Conservation (phyloP, 805 yeast species). For the Metschnikowia reukaufii region DNA sequence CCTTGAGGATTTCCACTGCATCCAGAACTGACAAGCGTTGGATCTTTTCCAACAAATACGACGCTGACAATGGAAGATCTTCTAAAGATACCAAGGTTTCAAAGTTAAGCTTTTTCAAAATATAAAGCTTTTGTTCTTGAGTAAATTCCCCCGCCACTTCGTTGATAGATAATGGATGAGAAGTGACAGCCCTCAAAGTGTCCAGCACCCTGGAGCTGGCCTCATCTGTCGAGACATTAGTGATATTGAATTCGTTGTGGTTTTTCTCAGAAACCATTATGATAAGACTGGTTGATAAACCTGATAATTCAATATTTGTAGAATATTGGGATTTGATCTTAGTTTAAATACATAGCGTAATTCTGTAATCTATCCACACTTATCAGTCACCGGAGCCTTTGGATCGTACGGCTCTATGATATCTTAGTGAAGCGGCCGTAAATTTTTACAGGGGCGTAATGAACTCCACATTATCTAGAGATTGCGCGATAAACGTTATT, state of each 20-base stretch:
- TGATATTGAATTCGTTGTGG: background rate
- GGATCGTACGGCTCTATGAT: background rate
- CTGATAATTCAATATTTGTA: background rate
- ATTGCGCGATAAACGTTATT: constrained; percentile 1
- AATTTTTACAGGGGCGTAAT: too few relatives aligned
- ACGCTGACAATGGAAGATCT: constrained; percentile 32
- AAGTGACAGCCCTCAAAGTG: constrained; percentile 21
- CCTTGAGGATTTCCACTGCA: constrained; percentile 2
- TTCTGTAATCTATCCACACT: constrained; percentile 26
- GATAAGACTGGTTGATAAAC: background rate
- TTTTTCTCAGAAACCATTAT: background rate
- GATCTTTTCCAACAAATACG: constrained; percentile 15
- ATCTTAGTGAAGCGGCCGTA: too few relatives aligned
- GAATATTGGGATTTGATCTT: background rate
- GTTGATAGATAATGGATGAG: constrained; percentile 26
- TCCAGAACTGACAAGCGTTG: constrained; percentile 2
- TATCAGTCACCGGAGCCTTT: constrained; percentile 22
- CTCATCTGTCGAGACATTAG: constrained; percentile 1
- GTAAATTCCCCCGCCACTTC: constrained; percentile 28
- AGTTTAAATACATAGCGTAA: too few relatives aligned
- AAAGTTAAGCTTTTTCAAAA: constrained; percentile 28
- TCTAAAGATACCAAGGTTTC: constrained; percentile 28
- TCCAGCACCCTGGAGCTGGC: constrained; percentile 7
- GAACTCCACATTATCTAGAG: background rate
- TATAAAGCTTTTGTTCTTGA: constrained; percentile 27